Percentiles rank a stretch among this genome's conserved stretches.
phyloP scores from a whole-genome alignment of 495 filamentous ascomycete species.

The Tuber aestivum region DNA sequence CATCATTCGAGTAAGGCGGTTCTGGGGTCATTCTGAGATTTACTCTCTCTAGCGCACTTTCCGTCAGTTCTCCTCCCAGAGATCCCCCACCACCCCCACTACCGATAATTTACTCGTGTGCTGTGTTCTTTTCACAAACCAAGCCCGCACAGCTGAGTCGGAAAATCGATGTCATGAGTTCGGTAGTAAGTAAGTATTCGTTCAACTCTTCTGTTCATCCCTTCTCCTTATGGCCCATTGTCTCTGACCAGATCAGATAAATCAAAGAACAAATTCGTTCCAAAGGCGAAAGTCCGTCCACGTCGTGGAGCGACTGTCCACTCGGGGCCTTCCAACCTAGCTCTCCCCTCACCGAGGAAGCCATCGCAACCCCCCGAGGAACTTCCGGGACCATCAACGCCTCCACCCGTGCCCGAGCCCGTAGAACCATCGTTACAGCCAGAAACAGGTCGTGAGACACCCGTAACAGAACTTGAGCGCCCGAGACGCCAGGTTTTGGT shows the following conservation, averaged over 20 bases:
- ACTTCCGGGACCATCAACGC: neutral
- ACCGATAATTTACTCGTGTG: neutral
- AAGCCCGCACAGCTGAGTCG: neutral
- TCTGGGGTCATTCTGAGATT: neutral
- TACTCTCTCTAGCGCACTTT: neutral
- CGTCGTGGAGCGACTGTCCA: neutral
- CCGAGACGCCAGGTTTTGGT: neutral
- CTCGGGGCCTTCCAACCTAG: neutral
- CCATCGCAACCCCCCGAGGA: slow-evolving; percentile 7
- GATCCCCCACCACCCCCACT: neutral
- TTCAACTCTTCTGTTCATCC: neutral
- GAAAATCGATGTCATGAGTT: slow-evolving; percentile 21
- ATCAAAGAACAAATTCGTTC: slow-evolving; percentile 42
- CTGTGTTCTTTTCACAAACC: neutral
- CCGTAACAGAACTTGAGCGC: neutral
- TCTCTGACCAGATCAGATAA: slow-evolving; percentile 32
- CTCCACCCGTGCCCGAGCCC: neutral
- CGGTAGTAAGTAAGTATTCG: slow-evolving; percentile 29
- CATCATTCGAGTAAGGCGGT: neutral
- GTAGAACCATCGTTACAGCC: neutral
- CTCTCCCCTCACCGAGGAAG: neutral
- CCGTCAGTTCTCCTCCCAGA: neutral
- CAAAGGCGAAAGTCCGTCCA: slow-evolving; percentile 36
- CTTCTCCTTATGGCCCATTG: neutral
- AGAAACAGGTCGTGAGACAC: neutral